Base-by-base conservation (phyloP, 2,329 filamentous ascomycete genomes). In the Cordyceps cicadae region DNA sequence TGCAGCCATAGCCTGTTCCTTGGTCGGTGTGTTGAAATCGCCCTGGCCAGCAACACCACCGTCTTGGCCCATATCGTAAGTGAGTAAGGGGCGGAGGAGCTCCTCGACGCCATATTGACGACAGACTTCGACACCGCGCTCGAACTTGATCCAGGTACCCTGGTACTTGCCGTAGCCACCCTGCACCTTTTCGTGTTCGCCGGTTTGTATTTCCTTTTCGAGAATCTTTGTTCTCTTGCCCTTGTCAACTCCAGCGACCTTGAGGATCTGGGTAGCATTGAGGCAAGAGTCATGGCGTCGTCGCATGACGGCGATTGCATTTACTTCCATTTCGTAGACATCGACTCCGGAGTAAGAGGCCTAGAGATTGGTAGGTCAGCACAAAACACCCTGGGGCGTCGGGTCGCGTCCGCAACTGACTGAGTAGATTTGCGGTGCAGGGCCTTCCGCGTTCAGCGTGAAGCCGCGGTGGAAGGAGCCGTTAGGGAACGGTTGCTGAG, bases 121-220 rank as follows among this genome's bases (percentile, higher is more conserved):
- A 74, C 94, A 97, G 67, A 99, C 93, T 70, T 97, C 91, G 51
- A 95, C 82, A 1, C 93, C 94, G 63, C 93, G 86, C 54, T 93
- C 89, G 70, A 96, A 97, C 70, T 89, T 90, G 70, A 99, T 96
- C 94, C 94, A 99, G 2, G 94, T 99, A 60, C 94, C 94, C 77
- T 99, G 94, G 70, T 99, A 99, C 78, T 97, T 97, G 65, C 94
- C 94, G 70, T 99, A 99, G 5, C 94, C 94, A 39, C 94, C 94
- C 72, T 99, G 94, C 3, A 99, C 93, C 75, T 99, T 99, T 74
- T 99, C 94, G 74, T 99, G 93, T 70, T 96, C 90, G 69, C 94
- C 94, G 0, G 89, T 94, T 65, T 96, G 85, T 62, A 99, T 96
- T 74, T 99, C 94, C 75, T 97, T 97, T 73, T 99, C 94, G 56